Evolutionary conservation across 2,329 filamentous ascomycete genomes (phyloP), one percentile per base, ranked within the genome.

Genomic region (Penicillium sp.): DNA sequence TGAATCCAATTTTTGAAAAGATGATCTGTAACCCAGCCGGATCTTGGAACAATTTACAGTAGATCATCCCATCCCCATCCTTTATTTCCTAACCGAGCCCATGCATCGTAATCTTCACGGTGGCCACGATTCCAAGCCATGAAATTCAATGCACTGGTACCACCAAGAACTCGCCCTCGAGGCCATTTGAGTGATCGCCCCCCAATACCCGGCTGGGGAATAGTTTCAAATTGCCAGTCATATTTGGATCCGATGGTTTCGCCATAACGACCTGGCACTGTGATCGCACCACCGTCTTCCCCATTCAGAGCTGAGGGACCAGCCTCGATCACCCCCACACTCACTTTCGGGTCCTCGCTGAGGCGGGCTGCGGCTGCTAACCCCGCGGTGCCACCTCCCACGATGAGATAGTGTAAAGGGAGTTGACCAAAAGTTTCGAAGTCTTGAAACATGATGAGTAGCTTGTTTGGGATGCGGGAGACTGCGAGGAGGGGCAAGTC

Each of bases 261-360:
- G 30, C 65, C 58, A 56, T 63, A 65, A 1, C 57, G 59, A 42
- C 63, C 68, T 2, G 72, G 72, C 8, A 68, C 65, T 22, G 71
- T 70, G 49, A 76, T 70, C 1, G 66, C 53, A 6, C 66, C 65
- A 10, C 73, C 73, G 17, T 71, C 70, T n/a, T 62, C 47, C n/a
- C 24, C 37, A 45, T 60, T 24, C 3, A 72, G 59, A 10, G 66
- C 65, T 15, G 70, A 70, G 24, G 69, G 68, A 33, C 81, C 81
- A 24, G 80, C 81, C 68, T 83, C 81, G 22, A 83, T 71, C 0
- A 83, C 79, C 8, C 76, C 78, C n/a, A 86, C 76, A 4, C 72
- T 71, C 61, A 81, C 60, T 37, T 73, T 57, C 45, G 78, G 63
- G 56, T 81, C 70, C 61, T 84, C 80, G 1, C 81, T 79, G 5